Evolutionary conservation across 345 rosid species (phyloP).

Genomic region (Corymbia maculata): DNA sequence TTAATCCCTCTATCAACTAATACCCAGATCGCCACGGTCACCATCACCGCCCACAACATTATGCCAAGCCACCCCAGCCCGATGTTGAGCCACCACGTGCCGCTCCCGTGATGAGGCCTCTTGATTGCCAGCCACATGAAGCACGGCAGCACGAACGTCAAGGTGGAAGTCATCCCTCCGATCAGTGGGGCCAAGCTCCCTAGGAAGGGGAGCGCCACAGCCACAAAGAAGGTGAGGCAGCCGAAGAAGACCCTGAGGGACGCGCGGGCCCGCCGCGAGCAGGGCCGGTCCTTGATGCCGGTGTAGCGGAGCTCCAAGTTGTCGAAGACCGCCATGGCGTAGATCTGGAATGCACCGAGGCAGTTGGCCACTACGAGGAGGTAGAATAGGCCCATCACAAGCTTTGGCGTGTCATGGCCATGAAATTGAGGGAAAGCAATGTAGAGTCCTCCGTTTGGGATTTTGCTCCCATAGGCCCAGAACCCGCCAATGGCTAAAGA

Average conservation of each 20-base stretch:
- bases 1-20: constrained; percentile 8
- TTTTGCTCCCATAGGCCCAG: constrained; percentile 29
- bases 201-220: constrained; percentile 18
- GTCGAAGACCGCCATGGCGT: constrained; percentile 53
- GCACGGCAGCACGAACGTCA: constrained; percentile 21
- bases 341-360: constrained; percentile 37
- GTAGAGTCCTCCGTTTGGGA: constrained; percentile 24
- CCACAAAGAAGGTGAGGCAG: constrained; percentile 12
- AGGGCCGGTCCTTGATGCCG: constrained; percentile 3
- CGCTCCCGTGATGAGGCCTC: constrained; percentile 7
- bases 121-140: constrained; percentile 29
- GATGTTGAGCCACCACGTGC: constrained; percentile 19
- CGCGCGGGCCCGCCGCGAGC: constrained; percentile 17
- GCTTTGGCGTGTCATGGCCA: constrained; percentile 8
- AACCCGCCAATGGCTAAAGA: constrained; percentile 30
- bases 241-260: constrained; percentile 11
- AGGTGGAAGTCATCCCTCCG: constrained; percentile 21
- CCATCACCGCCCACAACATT: constrained; percentile 2
- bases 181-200: constrained; percentile 14
- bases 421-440: constrained; percentile 15
- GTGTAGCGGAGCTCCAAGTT: constrained; percentile 22
- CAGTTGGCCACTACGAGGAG: constrained; percentile 14
- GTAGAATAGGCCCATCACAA: constrained; percentile 8
- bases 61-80: constrained; percentile 14
- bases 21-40: constrained; percentile 12